Percentiles rank a stretch among this genome's conserved stretches.
Evolutionary conservation across 306 rosid species (phyloP).

Genomic region (Acacia melanoxylon): DNA sequence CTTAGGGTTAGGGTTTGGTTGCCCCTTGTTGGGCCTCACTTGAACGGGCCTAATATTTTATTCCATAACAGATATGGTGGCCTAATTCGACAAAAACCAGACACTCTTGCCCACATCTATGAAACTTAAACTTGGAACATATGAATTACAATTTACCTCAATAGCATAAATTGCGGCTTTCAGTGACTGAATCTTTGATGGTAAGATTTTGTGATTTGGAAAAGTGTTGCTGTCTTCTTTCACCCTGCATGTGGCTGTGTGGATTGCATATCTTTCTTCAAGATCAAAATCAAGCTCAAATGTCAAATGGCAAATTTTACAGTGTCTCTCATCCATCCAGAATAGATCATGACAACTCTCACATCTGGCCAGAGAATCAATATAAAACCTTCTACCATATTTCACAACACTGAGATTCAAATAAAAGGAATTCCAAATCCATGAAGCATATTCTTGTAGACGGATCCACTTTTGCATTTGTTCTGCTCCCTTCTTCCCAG

Average conservation of each 20-base stretch:
- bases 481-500: slow-evolving; percentile 71
- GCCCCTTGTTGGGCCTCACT: too few species aligned
- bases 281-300: slow-evolving; percentile 94
- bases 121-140: slow-evolving; percentile 24
- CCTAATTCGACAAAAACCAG: slow-evolving; percentile 19
- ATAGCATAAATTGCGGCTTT: slow-evolving; percentile 95
- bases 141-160: slow-evolving; percentile 59
- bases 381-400: slow-evolving; percentile 85
- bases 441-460: slow-evolving; percentile 81
- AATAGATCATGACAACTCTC: slow-evolving; percentile 89
- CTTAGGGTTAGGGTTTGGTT: too few species aligned
- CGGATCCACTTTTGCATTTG: slow-evolving; percentile 68
- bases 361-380: slow-evolving; percentile 87
- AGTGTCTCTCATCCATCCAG: slow-evolving; percentile 97
- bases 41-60: too few species aligned
- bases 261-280: slow-evolving; percentile 91
- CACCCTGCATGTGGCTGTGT: slow-evolving; percentile 81
- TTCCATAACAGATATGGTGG: too few species aligned
- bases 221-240: slow-evolving; percentile 46
- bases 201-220: slow-evolving; percentile 71
- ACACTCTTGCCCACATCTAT: slow-evolving; percentile 12
- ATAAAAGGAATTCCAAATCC: slow-evolving; percentile 92
- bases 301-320: slow-evolving; percentile 88
- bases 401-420: slow-evolving; percentile 70
- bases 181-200: slow-evolving; percentile 82